These are phyloP conservation scores for Hanseniaspora taiwanica DNA, from an alignment of 805 yeast species.

Conservation along the genomic window DNA sequence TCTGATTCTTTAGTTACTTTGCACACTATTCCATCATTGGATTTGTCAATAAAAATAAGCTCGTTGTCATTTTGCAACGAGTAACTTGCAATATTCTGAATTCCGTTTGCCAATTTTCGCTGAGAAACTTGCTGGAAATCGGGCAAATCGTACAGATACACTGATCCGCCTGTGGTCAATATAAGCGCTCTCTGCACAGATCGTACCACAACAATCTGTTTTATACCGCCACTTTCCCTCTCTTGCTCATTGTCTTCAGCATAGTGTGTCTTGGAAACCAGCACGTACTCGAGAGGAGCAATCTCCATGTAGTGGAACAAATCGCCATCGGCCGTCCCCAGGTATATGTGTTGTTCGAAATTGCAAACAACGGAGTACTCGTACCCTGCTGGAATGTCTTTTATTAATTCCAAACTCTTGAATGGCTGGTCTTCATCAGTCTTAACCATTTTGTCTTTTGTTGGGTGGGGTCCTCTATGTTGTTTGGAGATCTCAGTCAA, in stretches of 20 bases:
- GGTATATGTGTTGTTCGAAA: constrained; percentile 19
- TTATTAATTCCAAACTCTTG: constrained; percentile 10
- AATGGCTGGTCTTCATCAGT: no score
- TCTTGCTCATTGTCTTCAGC: constrained; percentile 7
- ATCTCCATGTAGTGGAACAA: constrained; percentile 23
- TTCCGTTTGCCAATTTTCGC: constrained; percentile 7
- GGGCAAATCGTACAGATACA: constrained; percentile 19
- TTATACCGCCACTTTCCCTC: constrained; percentile 8
- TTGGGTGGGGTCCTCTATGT: no score
- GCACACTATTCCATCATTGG: not conserved
- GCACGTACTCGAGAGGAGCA: constrained; percentile 18
- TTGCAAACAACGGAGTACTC: constrained; percentile 16
- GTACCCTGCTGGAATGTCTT: constrained; percentile 15
- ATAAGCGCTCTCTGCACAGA: constrained; percentile 20
- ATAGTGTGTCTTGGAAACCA: constrained; percentile 20
- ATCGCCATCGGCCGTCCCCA: constrained; percentile 21
- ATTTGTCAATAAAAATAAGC: not conserved
- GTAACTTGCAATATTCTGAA: constrained; percentile 12
- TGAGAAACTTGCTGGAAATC: constrained; percentile 25
- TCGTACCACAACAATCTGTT: constrained; percentile 17
- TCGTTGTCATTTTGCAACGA: not conserved
- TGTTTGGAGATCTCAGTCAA: no score
- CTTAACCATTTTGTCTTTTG: no score
- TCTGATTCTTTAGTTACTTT: not conserved
- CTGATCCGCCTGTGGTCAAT: constrained; percentile 7